These are phyloP conservation scores for Mortierella hygrophila DNA, from an alignment of 192 early-diverging fungal genomes.

Conservation along the genomic window DNA sequence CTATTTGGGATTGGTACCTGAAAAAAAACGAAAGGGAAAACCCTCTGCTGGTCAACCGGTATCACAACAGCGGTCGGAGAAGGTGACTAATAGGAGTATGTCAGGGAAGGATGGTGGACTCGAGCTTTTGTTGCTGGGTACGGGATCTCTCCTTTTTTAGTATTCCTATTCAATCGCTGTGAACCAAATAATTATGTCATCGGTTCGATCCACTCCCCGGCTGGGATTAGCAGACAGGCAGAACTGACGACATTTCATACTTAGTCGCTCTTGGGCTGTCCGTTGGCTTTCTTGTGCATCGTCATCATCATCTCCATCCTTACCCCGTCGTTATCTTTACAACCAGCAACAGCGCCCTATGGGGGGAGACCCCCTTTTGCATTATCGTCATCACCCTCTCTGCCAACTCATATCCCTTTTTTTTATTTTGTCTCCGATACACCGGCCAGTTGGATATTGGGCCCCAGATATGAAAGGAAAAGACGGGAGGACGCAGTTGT, in stretches of 20 bases:
- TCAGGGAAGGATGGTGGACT: not conserved
- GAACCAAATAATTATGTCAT: slow-evolving; percentile 1
- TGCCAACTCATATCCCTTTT: not conserved
- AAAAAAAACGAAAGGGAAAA: not conserved
- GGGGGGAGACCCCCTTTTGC: not conserved
- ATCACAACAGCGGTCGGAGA: not conserved
- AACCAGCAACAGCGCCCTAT: not conserved
- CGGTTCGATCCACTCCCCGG: not conserved
- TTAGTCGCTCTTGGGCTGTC: not conserved
- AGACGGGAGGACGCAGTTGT: not conserved
- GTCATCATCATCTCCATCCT: not conserved
- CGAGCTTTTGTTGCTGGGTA: not conserved
- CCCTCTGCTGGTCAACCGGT: not conserved
- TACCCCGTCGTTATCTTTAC: not conserved
- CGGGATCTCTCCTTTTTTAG: not conserved
- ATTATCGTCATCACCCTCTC: not conserved
- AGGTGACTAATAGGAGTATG: not conserved
- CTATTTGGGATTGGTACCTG: not conserved
- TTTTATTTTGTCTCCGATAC: not conserved
- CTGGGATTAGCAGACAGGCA: not conserved
- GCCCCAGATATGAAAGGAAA: not conserved
- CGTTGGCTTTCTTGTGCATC: not conserved
- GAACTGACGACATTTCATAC: not conserved
- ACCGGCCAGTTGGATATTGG: not conserved
- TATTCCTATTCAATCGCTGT: not conserved